Conservation (phyloP, 805 yeast genomes). For the Lachancea cidri region DNA sequence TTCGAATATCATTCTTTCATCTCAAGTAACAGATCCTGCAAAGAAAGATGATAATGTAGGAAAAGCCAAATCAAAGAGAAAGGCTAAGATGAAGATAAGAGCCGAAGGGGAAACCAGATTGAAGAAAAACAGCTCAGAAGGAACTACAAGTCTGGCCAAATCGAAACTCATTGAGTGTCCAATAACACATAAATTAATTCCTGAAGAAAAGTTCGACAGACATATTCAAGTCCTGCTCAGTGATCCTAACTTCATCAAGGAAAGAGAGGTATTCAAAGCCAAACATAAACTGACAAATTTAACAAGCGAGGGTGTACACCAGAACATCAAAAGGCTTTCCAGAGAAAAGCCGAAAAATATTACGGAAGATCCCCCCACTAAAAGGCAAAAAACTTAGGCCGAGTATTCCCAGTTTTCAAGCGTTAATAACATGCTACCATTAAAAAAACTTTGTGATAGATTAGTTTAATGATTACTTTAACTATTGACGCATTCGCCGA, state of each 20-base stretch:
- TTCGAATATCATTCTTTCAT: not conserved
- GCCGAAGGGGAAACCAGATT: slow-evolving; percentile 69
- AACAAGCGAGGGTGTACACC: slow-evolving; percentile 54
- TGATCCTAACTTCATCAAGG: slow-evolving; percentile 74
- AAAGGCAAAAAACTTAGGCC: slow-evolving; percentile 5
- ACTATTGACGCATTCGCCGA: too few relatives aligned
- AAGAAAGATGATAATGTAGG: slow-evolving; percentile 9
- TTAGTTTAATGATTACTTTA: too few relatives aligned
- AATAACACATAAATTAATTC: slow-evolving; percentile 63
- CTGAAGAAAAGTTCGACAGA: slow-evolving; percentile 62
- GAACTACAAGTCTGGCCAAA: not conserved
- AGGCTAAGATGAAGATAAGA: slow-evolving; percentile 56
- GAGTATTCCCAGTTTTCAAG: too few relatives aligned
- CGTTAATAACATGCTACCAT: too few relatives aligned
- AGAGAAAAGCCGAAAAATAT: not conserved
- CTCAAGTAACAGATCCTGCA: not conserved
- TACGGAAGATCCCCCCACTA: not conserved
- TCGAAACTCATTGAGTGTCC: slow-evolving; percentile 62
- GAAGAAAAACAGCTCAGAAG: slow-evolving; percentile 9
- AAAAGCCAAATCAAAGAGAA: slow-evolving; percentile 6
- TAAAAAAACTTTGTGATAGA: too few relatives aligned
- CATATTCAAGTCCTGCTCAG: slow-evolving; percentile 66
- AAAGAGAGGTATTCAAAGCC: slow-evolving; percentile 51
- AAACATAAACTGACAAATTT: slow-evolving; percentile 49
- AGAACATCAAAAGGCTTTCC: slow-evolving; percentile 47